These are phyloP conservation scores for Flaveria bidentis DNA, from an alignment of 129 eudicot genomes.

Conservation along the genomic window DNA sequence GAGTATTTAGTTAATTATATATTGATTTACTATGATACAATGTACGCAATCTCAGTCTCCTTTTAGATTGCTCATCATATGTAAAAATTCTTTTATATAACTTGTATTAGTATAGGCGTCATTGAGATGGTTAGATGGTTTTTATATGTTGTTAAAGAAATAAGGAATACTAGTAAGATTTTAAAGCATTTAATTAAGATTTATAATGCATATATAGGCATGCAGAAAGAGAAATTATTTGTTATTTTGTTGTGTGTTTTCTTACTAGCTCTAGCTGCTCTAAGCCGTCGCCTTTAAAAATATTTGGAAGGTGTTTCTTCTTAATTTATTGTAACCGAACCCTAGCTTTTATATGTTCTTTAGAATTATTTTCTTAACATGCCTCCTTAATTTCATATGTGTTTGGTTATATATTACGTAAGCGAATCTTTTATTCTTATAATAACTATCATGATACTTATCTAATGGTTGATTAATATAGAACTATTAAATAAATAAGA, in stretches of 20 bases:
- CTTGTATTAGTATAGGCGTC: background rate
- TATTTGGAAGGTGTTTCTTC: too few relatives aligned
- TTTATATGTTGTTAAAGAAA: background rate
- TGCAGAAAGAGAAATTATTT: too few relatives aligned
- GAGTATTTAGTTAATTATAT: background rate
- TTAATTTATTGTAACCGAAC: too few relatives aligned
- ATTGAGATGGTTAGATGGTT: conserved; percentile 3
- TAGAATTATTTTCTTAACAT: background rate
- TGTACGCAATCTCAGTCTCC: conserved; percentile 25
- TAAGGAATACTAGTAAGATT: background rate
- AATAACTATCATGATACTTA: background rate
- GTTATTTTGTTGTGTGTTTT: too few relatives aligned
- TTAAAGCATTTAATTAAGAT: too few relatives aligned
- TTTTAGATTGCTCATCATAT: background rate
- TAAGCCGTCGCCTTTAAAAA: background rate
- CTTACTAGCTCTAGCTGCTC: background rate
- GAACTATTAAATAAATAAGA: background rate
- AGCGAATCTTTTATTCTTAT: background rate
- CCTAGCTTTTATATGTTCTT: too few relatives aligned
- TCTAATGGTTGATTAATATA: background rate
- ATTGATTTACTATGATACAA: background rate
- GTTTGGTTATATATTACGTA: conserved; percentile 12
- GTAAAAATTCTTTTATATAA: background rate
- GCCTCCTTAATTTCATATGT: background rate
- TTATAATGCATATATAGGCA: too few relatives aligned